A percentile compares a stretch with the other conserved stretches of the same genome.
Evolutionary conservation across 768 basidiomycete genomes (phyloP).

Genomic region (Trametes gibbosa): DNA sequence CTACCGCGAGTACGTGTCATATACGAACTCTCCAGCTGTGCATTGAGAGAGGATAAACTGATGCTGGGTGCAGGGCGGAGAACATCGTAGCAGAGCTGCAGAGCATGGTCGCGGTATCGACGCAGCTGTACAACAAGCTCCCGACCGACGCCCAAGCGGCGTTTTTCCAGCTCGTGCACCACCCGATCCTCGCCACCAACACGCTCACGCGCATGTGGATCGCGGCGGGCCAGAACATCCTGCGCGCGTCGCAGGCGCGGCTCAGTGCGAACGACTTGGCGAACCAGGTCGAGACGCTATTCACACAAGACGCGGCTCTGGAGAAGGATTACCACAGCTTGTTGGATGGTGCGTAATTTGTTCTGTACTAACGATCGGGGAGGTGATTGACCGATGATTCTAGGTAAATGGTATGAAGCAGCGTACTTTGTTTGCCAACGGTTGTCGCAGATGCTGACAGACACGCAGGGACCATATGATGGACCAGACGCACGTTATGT

Average conservation of each 20-base stretch:
- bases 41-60: neutral
- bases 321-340: conserved; percentile 60
- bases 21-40: neutral
- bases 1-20: conserved; percentile 59
- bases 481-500: conserved; percentile 69
- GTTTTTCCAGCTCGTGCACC: conserved; percentile 70
- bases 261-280: conserved; percentile 62
- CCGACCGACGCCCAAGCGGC: conserved; percentile 48
- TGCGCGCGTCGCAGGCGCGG: conserved; percentile 62
- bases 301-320: conserved; percentile 59
- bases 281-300: conserved; percentile 51
- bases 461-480: conserved; percentile 46
- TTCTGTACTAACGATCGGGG: neutral
- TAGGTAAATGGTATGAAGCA: conserved; percentile 58
- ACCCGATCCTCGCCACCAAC: conserved; percentile 56
- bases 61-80: conserved; percentile 32
- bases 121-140: conserved; percentile 52
- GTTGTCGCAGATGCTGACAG: neutral
- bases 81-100: conserved; percentile 51
- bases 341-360: conserved; percentile 43
- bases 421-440: conserved; percentile 21
- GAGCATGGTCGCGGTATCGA: conserved; percentile 46
- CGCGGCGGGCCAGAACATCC: conserved; percentile 56
- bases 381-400: neutral
- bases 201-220: conserved; percentile 60